phyloP scores from a whole-genome alignment of 2,329 filamentous ascomycete genomes.

The Fusarium burgessii region DNA sequence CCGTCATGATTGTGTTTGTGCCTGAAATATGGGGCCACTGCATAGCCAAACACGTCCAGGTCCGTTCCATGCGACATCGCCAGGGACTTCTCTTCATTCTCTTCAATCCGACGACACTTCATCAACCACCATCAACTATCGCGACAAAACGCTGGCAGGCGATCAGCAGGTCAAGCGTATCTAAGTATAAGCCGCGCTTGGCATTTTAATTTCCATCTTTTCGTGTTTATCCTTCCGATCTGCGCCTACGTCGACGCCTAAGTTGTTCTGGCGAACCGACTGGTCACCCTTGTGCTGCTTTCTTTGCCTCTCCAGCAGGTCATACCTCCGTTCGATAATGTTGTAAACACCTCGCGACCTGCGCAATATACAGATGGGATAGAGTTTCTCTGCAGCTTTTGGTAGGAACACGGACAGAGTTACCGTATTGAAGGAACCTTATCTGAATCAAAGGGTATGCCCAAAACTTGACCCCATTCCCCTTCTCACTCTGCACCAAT shows the following conservation, averaged over 20 bases:
- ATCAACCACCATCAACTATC: constrained; percentile 49
- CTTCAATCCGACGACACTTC: constrained; percentile 47
- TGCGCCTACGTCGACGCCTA: constrained; percentile 26
- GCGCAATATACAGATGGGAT: constrained; percentile 46
- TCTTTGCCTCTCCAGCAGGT: constrained; percentile 40
- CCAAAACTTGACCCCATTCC: constrained; percentile 43
- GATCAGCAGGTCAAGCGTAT: constrained; percentile 37
- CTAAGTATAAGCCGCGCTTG: constrained; percentile 40
- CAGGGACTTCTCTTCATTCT: constrained; percentile 50
- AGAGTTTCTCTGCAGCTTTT: constrained; percentile 32
- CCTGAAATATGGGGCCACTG: constrained; percentile 51
- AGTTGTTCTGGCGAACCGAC: constrained; percentile 24
- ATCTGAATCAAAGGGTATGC: constrained; percentile 52
- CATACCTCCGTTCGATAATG: constrained; percentile 47
- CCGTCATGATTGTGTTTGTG: constrained; percentile 43
- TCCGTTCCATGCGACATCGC: constrained; percentile 38
- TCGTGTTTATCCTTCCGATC: constrained; percentile 30
- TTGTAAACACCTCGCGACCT: constrained; percentile 51
- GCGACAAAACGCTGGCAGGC: constrained; percentile 43
- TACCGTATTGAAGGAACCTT: constrained; percentile 28
- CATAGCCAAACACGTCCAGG: constrained; percentile 34
- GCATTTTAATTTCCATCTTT: constrained; percentile 30
- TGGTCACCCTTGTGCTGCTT: constrained; percentile 40
- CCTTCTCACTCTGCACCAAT: constrained; percentile 33
- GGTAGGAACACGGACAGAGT: constrained; percentile 46